Percentiles rank a stretch among this genome's conserved stretches.
Evolutionary conservation across 805 yeast species (phyloP).

Genomic region (Wickerhamomyces sydowiorum): DNA sequence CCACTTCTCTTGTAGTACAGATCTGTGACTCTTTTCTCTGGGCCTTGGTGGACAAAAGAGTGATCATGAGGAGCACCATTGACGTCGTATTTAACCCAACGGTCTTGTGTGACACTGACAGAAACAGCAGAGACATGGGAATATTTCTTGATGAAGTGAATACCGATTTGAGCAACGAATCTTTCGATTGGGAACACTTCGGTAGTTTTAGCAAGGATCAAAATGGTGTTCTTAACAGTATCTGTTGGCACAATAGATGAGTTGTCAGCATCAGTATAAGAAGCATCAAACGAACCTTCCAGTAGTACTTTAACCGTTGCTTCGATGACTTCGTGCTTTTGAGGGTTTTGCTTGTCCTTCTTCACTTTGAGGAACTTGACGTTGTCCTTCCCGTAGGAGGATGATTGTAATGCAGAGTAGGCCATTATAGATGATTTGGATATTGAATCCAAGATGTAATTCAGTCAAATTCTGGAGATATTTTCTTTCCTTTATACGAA

Average conservation of each 20-base stretch:
- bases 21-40: conserved; percentile 64
- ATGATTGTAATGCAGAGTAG: conserved; percentile 29
- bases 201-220: conserved; percentile 73
- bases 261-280: conserved; percentile 88
- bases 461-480: too few species aligned
- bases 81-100: conserved; percentile 75
- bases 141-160: conserved; percentile 77
- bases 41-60: conserved; percentile 81
- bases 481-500: too few species aligned
- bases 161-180: conserved; percentile 79
- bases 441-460: too few species aligned
- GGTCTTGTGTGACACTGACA: conserved; percentile 60
- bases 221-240: conserved; percentile 84
- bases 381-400: conserved; percentile 88
- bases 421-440: too few species aligned
- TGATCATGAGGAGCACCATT: conserved; percentile 76
- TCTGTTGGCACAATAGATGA: conserved; percentile 89
- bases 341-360: conserved; percentile 67
- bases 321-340: conserved; percentile 77
- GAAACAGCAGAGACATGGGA: conserved; percentile 69
- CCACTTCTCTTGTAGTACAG: conserved; percentile 46
- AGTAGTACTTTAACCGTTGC: conserved; percentile 74
- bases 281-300: conserved; percentile 70
- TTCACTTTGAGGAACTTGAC: conserved; percentile 88
- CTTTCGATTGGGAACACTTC: conserved; percentile 90